Evolutionary conservation across 2,329 filamentous ascomycete species (phyloP).

Genomic region (Parafenestella ontariensis): DNA sequence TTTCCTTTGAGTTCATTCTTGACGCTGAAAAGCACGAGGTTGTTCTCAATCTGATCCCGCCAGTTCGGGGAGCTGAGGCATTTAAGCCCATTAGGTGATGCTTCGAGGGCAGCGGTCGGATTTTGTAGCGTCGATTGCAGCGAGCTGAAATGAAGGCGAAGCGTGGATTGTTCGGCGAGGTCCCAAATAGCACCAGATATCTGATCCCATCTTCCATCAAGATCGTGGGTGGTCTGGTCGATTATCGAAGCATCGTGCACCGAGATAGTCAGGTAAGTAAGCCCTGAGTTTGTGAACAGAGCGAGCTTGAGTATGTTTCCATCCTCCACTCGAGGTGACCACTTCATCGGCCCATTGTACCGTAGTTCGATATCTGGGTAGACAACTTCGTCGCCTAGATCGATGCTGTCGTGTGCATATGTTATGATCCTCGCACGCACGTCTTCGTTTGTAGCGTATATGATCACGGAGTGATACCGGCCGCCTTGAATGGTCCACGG

Average conservation of each 20-base stretch:
- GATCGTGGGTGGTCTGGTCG: conserved; percentile 33
- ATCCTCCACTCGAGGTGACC: conserved; percentile 27
- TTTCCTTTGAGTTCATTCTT: conserved; percentile 59
- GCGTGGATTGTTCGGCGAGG: conserved; percentile 15
- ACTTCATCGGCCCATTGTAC: conserved; percentile 38
- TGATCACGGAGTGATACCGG: conserved; percentile 39
- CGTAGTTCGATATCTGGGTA: conserved; percentile 31
- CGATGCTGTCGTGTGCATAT: conserved; percentile 19
- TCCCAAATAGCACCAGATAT: conserved; percentile 48
- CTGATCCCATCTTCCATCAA: conserved; percentile 53
- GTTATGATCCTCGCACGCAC: conserved; percentile 34
- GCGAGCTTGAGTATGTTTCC: conserved; percentile 33
- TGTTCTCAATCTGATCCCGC: conserved; percentile 50
- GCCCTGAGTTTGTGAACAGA: conserved; percentile 38
- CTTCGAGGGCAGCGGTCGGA: conserved; percentile 38
- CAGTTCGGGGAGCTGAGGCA: conserved; percentile 40
- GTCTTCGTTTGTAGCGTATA: conserved; percentile 46
- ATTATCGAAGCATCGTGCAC: conserved; percentile 31
- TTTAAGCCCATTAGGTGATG: conserved; percentile 23
- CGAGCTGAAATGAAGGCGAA: conserved; percentile 48
- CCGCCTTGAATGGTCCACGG: conserved; percentile 40
- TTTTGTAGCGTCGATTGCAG: conserved; percentile 44
- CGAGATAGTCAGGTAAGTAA: conserved; percentile 37
- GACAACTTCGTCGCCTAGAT: conserved; percentile 30
- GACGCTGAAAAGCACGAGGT: conserved; percentile 54